Base-by-base conservation (phyloP, 305 asterid species). In the Fraxinus xanthoxyloides region DNA sequence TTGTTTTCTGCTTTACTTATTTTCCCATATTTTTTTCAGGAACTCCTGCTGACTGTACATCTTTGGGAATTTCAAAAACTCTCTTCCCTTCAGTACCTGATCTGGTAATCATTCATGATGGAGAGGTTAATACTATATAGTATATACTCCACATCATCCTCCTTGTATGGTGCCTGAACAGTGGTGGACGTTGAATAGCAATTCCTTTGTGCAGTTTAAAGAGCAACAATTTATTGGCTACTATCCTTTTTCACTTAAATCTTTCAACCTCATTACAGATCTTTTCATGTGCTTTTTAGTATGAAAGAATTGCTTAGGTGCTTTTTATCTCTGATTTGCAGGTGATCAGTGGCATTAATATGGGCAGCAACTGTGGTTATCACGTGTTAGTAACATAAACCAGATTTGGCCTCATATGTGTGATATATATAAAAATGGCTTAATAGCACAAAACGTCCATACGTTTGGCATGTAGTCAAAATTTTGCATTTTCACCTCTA, bases 11-110 rank as follows among this genome's bases (percentile, higher is more conserved):
- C 73, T 30, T 80, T 59, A 61, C 72, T 30, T 43, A 76, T 79
- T 35, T 78, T 72, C 75, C 83, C 61, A 56, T 70, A 76, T 46
- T 34, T 32, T 77, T 75, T 83, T 72, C 89, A 94, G 98, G 97
- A 84, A 90, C 97, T 84, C 98, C 97, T 7, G 98, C 97, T 65
- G 98, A 94, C 76, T 94, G 97, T 84, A 85, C 97, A 40, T 92
- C 98, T 72, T 83, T 94, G 86, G 98, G 98, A 73, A 78, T 92
- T 87, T 92, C 98, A 34, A 85, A 87, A 82, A 84, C 88, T 76
- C 90, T 94, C 69, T 92, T 94, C 87, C 86, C 94, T 79, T 81
- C 85, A 67, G 72, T 88, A 79, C 98, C 98, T 80, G 95, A 90
- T 86, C 88, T 94, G 92, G 97, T 94, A 89, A 80, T 79, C 77